phyloP scores from a whole-genome alignment of 148 eudicot genomes.

The Rhododendron simsii region DNA sequence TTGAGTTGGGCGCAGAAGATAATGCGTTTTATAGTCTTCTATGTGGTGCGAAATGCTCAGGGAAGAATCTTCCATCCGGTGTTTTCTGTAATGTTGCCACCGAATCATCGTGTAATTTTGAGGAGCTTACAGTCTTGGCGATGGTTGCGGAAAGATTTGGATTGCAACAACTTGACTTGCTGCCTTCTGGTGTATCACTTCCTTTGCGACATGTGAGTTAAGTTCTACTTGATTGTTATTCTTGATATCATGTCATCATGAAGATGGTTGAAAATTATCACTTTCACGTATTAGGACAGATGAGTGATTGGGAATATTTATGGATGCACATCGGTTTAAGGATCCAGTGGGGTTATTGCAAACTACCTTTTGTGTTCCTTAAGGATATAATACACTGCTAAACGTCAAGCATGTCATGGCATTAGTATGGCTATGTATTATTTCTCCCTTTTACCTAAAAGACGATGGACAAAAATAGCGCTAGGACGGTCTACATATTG shows the following conservation, averaged over 20 bases:
- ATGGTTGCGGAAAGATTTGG: slow-evolving; percentile 63
- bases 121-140: slow-evolving; percentile 76
- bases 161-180: too few species aligned
- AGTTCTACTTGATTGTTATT: too few species aligned
- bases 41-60: slow-evolving; percentile 57
- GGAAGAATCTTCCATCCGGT: slow-evolving; percentile 66
- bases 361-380: background rate
- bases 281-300: too few species aligned
- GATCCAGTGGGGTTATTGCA: too few species aligned
- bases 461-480: background rate
- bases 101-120: slow-evolving; percentile 55
- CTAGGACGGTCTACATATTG: background rate
- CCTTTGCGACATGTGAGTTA: too few species aligned
- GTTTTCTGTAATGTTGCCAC: slow-evolving; percentile 66
- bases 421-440: background rate
- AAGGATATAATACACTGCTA: background rate
- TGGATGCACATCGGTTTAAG: too few species aligned
- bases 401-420: background rate
- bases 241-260: too few species aligned
- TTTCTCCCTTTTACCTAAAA: background rate
- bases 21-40: slow-evolving; percentile 75
- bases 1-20: slow-evolving; percentile 62
- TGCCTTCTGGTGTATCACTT: too few species aligned
- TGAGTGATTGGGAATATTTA: too few species aligned
- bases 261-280: too few species aligned